Evolutionary conservation across 2,329 filamentous ascomycete species (phyloP).

Genomic region (Xylariales sp.): DNA sequence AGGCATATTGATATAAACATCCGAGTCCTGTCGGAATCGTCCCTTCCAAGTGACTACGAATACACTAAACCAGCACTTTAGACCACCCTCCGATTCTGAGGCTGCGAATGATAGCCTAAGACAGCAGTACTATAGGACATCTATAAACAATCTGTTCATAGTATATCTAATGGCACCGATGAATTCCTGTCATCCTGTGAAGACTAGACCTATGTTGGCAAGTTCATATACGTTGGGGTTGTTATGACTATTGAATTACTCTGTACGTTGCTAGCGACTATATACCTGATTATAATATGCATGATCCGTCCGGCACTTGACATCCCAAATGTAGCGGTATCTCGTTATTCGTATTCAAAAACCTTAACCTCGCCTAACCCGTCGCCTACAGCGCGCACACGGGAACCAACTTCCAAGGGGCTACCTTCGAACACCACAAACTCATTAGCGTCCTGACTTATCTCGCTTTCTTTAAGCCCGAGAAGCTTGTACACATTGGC

Average conservation of each 20-base stretch:
- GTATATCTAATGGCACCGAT: no score
- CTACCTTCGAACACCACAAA: conserved; percentile 74
- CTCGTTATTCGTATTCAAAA: conserved; percentile 47
- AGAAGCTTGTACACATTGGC: conserved; percentile 68
- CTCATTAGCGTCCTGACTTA: conserved; percentile 51
- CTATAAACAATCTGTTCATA: no score
- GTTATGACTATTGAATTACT: no score
- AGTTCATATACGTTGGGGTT: no score
- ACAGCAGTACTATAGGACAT: no score
- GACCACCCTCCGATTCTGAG: no score
- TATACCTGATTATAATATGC: background rate
- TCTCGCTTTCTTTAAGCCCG: conserved; percentile 55
- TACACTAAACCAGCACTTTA: no score
- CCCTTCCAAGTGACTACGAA: no score
- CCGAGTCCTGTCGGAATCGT: background rate
- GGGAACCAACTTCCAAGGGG: conserved; percentile 68
- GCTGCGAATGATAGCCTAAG: no score
- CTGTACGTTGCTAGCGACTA: background rate
- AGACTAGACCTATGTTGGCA: no score
- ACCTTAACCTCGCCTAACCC: conserved; percentile 54
- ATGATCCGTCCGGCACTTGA: background rate
- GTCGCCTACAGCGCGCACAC: conserved; percentile 65
- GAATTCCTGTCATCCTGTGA: no score
- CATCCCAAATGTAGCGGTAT: background rate
- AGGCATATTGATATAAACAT: background rate